phyloP scores from a whole-genome alignment of 495 filamentous ascomycete genomes.

The Hypoxylon cercidicola region DNA sequence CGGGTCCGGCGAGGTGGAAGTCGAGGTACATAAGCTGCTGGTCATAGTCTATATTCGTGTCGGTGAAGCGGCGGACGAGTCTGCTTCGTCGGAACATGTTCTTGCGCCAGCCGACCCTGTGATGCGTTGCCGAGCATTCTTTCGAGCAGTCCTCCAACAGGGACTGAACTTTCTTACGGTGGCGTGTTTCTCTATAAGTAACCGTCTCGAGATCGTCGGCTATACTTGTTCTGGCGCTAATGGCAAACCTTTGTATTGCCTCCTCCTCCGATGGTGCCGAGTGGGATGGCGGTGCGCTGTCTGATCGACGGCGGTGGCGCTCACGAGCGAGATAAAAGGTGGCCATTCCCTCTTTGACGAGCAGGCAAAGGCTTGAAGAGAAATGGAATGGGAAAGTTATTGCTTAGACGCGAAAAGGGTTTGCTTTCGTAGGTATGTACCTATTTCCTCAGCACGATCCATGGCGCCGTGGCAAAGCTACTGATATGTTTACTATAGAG shows the following conservation, averaged over 20 bases:
- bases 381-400: neutral
- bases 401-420: neutral
- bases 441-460: no score
- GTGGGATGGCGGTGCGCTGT: neutral
- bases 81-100: neutral
- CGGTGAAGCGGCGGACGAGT: neutral
- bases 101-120: neutral
- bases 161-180: neutral
- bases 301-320: neutral
- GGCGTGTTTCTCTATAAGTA: neutral
- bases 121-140: neutral
- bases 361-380: no score
- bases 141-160: conserved; percentile 1
- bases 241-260: neutral
- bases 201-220: conserved; percentile 11
- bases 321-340: neutral
- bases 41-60: conserved; percentile 14
- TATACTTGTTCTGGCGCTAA: neutral
- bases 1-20: conserved; percentile 16
- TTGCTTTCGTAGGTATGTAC: no score
- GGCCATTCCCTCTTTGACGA: neutral
- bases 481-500: no score
- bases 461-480: no score
- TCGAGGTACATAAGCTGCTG: conserved; percentile 14
- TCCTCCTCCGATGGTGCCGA: neutral